A percentile compares a stretch with the other conserved stretches of the same genome.
These are phyloP conservation scores for Arabidopsis hybrid DNA, from an alignment of 441 rosid species.

Conservation along the genomic window DNA sequence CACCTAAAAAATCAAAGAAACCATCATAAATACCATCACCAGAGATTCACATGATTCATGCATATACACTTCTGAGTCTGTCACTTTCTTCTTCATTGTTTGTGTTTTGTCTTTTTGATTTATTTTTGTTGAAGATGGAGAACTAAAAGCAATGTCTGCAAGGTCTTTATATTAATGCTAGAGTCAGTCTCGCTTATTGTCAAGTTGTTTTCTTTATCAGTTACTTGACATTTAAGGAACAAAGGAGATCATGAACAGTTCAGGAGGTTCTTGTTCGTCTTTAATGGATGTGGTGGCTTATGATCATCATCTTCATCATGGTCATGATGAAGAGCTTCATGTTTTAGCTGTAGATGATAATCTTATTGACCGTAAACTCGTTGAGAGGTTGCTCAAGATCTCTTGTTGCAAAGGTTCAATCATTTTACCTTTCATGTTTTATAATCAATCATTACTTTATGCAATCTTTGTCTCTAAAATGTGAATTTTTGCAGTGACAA, in stretches of 20 bases:
- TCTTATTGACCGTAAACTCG: slow-evolving; percentile 74
- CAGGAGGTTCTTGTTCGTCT: slow-evolving; percentile 43
- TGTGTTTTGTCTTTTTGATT: slow-evolving; percentile 21
- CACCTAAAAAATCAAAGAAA: slow-evolving; percentile 13
- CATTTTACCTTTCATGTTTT: neutral
- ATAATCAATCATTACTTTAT: neutral
- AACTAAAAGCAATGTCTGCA: slow-evolving; percentile 28
- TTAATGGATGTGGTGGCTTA: slow-evolving; percentile 36
- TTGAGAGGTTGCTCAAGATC: slow-evolving; percentile 75
- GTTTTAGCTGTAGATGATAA: slow-evolving; percentile 94
- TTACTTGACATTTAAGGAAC: slow-evolving; percentile 36
- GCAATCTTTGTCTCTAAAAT: neutral
- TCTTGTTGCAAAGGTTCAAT: slow-evolving; percentile 81
- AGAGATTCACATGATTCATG: slow-evolving; percentile 38
- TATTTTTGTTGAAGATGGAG: slow-evolving; percentile 19
- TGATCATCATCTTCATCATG: slow-evolving; percentile 25
- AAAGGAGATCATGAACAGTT: slow-evolving; percentile 29
- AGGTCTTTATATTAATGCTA: slow-evolving; percentile 18
- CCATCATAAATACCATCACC: slow-evolving; percentile 49
- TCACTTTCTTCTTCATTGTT: slow-evolving; percentile 40
- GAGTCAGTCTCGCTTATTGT: slow-evolving; percentile 17
- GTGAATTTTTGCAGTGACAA: slow-evolving; percentile 58
- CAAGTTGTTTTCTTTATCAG: slow-evolving; percentile 27
- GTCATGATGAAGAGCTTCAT: slow-evolving; percentile 60
- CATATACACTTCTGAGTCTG: slow-evolving; percentile 54